phyloP scores from a whole-genome alignment of 345 rosid genomes.

The Erysimum cheiranthoides region DNA sequence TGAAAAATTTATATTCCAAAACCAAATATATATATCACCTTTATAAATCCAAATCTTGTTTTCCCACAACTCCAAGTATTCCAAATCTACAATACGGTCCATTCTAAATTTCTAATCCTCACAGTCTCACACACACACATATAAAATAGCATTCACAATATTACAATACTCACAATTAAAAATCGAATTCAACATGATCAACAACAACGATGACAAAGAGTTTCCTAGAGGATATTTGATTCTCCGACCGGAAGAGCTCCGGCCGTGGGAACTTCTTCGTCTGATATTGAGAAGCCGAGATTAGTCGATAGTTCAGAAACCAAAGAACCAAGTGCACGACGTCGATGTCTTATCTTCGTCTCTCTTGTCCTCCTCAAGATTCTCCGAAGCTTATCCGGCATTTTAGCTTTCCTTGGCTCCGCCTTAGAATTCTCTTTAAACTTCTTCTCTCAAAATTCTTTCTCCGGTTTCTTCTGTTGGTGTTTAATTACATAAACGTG shows the following conservation, averaged over 20 bases:
- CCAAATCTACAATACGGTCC: slow-evolving; percentile 35
- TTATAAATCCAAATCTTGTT: slow-evolving; percentile 19
- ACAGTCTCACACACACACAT: neutral
- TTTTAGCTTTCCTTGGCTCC: slow-evolving; percentile 54
- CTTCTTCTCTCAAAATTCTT: slow-evolving; percentile 53
- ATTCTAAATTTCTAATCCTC: neutral
- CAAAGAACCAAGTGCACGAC: slow-evolving; percentile 48
- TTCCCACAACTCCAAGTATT: slow-evolving; percentile 38
- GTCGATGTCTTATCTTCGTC: slow-evolving; percentile 64
- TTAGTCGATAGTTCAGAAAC: slow-evolving; percentile 53
- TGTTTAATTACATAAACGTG: too few relatives aligned
- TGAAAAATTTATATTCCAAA: slow-evolving; percentile 34
- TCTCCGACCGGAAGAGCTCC: slow-evolving; percentile 60
- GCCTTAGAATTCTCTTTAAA: slow-evolving; percentile 52
- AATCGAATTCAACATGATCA: slow-evolving; percentile 18
- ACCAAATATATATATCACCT: slow-evolving; percentile 27
- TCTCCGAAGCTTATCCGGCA: slow-evolving; percentile 48
- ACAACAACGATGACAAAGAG: slow-evolving; percentile 46
- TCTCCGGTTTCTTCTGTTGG: slow-evolving; percentile 41
- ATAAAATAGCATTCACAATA: neutral
- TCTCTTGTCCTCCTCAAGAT: slow-evolving; percentile 57
- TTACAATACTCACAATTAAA: neutral
- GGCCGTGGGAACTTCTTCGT: slow-evolving; percentile 52
- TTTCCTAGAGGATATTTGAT: slow-evolving; percentile 56
- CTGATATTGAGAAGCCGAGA: slow-evolving; percentile 50